These are phyloP conservation scores for Chrysopogon serrulatus DNA, from an alignment of 176 grass and related monocot genomes.

Conservation along the genomic window DNA sequence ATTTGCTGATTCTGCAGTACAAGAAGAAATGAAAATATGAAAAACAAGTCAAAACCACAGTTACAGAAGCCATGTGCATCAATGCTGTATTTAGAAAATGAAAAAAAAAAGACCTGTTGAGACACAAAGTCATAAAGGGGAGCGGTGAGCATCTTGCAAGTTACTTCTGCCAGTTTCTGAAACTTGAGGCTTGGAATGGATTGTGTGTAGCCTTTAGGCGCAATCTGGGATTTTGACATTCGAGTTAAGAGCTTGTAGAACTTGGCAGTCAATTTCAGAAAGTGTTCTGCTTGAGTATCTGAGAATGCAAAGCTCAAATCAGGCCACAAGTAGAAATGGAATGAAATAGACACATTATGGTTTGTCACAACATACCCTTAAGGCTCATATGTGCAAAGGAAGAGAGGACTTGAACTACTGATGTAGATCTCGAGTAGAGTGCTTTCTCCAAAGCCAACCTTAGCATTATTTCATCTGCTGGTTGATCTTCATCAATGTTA, in stretches of 20 bases:
- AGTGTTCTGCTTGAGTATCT: conserved; percentile 80
- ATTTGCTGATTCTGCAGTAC: conserved; percentile 52
- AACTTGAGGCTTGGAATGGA: conserved; percentile 57
- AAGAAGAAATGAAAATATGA: not conserved
- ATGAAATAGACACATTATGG: not conserved
- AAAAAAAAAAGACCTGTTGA: conserved; percentile 46
- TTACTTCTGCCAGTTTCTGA: conserved; percentile 81
- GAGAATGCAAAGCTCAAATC: conserved; percentile 31
- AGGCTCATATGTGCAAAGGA: conserved; percentile 73
- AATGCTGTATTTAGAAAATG: not conserved
- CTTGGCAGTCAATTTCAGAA: conserved; percentile 66
- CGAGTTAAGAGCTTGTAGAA: conserved; percentile 83
- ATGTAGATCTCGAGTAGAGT: conserved; percentile 71
- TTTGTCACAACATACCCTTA: conserved; percentile 42
- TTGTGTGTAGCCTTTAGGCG: conserved; percentile 64
- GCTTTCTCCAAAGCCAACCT: conserved; percentile 64
- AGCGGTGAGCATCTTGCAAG: conserved; percentile 73
- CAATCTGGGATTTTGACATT: conserved; percentile 71
- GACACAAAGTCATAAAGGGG: conserved; percentile 64
- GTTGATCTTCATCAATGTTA: conserved; percentile 32
- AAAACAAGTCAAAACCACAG: conserved; percentile 11
- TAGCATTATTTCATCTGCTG: conserved; percentile 45
- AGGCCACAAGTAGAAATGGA: not conserved
- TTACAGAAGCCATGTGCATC: not conserved
- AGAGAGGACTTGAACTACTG: conserved; percentile 55